Evolutionary conservation across 768 basidiomycete species (phyloP).

Genomic region (Russula sp.): DNA sequence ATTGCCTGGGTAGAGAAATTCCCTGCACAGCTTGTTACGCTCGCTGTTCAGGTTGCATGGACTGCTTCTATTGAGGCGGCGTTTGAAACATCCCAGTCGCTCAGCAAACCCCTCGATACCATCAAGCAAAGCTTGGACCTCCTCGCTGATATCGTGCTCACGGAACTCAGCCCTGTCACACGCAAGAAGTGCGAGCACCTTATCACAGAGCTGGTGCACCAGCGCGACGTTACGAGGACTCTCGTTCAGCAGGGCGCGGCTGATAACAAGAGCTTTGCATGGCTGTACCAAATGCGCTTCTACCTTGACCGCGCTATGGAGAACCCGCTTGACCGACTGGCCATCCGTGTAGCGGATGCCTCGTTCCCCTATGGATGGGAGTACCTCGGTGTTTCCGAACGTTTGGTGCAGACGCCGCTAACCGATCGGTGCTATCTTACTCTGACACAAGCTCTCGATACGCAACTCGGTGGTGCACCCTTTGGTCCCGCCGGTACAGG

Average conservation of each 20-base stretch:
- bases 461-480: slow-evolving; percentile 92
- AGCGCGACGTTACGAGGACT: slow-evolving; percentile 86
- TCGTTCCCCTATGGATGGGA: slow-evolving; percentile 98
- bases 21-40: slow-evolving; percentile 92
- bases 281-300: slow-evolving; percentile 99
- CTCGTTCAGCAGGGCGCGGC: slow-evolving; percentile 60
- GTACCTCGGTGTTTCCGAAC: slow-evolving; percentile 94
- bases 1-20: slow-evolving; percentile 91
- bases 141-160: slow-evolving; percentile 93
- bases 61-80: slow-evolving; percentile 75
- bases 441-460: slow-evolving; percentile 90
- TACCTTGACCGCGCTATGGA: slow-evolving; percentile 71
- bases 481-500: slow-evolving; percentile 96
- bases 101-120: slow-evolving; percentile 65
- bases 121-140: slow-evolving; percentile 83
- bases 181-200: slow-evolving; percentile 97
- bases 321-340: slow-evolving; percentile 74
- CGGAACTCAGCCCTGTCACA: slow-evolving; percentile 83
- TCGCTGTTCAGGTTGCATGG: slow-evolving; percentile 96
- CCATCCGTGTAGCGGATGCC: slow-evolving; percentile 84
- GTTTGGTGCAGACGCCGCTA: slow-evolving; percentile 95
- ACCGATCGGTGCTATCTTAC: slow-evolving; percentile 97
- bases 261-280: slow-evolving; percentile 73
- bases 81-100: slow-evolving; percentile 48
- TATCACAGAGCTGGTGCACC: slow-evolving; percentile 97